phyloP scores from a whole-genome alignment of 2,329 filamentous ascomycete genomes.

The Diaporthe amygdali region DNA sequence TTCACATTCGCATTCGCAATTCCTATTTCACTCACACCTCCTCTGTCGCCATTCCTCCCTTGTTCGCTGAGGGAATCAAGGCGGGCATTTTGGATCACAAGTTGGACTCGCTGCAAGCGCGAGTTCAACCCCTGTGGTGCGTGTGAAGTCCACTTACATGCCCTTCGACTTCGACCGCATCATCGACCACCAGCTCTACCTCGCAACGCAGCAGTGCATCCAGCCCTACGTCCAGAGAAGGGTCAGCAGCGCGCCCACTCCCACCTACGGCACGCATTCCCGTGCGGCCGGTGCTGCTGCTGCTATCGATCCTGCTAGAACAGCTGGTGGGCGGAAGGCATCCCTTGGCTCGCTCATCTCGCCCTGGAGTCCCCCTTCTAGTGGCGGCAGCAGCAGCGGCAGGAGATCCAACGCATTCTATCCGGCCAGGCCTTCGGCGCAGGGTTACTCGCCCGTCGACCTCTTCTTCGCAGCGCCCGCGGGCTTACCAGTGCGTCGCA shows the following conservation, averaged over 20 bases:
- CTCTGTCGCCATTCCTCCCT: not conserved
- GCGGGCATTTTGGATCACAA: not conserved
- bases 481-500: not conserved
- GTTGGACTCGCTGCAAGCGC: not conserved
- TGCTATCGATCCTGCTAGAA: not conserved
- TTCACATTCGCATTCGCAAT: too few relatives aligned
- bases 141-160: not conserved
- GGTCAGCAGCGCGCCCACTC: not conserved
- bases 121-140: not conserved
- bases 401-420: not conserved
- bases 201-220: constrained; percentile 16
- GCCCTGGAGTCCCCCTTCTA: not conserved
- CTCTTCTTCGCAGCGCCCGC: not conserved
- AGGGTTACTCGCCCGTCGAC: not conserved
- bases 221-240: not conserved
- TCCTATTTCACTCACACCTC: not conserved
- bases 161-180: constrained; percentile 12
- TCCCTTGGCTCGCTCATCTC: not conserved
- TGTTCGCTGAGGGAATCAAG: not conserved
- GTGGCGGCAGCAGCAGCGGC: not conserved
- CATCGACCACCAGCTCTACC: constrained; percentile 19
- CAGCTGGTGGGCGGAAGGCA: not conserved
- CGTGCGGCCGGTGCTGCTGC: not conserved
- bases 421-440: not conserved
- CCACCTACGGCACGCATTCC: not conserved